These are phyloP conservation scores for Agrocybe pediades DNA, from an alignment of 768 basidiomycete genomes.

Conservation along the genomic window DNA sequence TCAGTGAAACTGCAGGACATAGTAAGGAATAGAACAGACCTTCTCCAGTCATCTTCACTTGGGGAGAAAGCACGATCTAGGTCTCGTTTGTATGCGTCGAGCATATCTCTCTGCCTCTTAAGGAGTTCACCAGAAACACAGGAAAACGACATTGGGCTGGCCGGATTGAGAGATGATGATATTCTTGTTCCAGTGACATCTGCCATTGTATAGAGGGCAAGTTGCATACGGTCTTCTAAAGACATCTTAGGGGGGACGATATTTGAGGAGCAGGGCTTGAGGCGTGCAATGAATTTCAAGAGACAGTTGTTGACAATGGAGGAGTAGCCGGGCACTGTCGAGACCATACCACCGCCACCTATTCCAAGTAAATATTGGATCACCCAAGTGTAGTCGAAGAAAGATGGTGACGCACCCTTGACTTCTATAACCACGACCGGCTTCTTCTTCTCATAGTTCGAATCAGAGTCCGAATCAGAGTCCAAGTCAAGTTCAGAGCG, in stretches of 20 bases:
- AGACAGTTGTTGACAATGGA: slow-evolving; percentile 68
- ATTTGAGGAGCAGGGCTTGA: slow-evolving; percentile 52
- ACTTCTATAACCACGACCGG: slow-evolving; percentile 59
- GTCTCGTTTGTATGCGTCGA: slow-evolving; percentile 48
- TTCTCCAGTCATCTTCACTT: slow-evolving; percentile 59
- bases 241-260: slow-evolving; percentile 36
- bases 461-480: no score
- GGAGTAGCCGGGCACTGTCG: slow-evolving; percentile 54
- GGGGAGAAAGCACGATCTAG: slow-evolving; percentile 54
- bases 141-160: slow-evolving; percentile 69
- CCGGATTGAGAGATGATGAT: slow-evolving; percentile 48
- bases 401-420: slow-evolving; percentile 58
- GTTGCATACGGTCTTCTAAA: slow-evolving; percentile 50
- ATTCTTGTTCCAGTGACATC: slow-evolving; percentile 48
- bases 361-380: background rate
- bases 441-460: no score
- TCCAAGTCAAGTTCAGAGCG: no score
- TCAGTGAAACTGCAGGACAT: background rate
- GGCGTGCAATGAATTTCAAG: slow-evolving; percentile 58
- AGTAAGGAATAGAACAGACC: slow-evolving; percentile 41
- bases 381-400: background rate
- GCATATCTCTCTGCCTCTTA: slow-evolving; percentile 50
- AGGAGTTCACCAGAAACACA: slow-evolving; percentile 55
- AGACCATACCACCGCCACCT: slow-evolving; percentile 61
- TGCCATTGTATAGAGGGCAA: slow-evolving; percentile 55